Evolutionary conservation across 441 rosid genomes (phyloP), one percentile per base, ranked within the genome.

Genomic region (Metrosideros polymorpha): DNA sequence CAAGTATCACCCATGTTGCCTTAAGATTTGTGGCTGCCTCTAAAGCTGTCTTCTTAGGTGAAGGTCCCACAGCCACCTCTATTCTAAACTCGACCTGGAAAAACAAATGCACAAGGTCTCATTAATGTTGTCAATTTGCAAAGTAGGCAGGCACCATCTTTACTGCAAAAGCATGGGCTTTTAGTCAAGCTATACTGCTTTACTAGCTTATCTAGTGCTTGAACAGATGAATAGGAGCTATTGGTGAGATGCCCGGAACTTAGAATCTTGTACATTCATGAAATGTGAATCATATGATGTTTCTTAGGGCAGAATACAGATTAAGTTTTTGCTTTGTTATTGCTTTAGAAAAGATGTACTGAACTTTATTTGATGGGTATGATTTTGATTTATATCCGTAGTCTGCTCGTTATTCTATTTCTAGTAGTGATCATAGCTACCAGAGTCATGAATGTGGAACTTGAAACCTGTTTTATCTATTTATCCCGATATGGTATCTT

Each of bases 1-100:
- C 97, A 59, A 94, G 94, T 76, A 94, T 91, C 45, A 88, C 87
- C 88, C 89, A 88, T 56, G 88, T 88, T 57, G 89, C 88, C 84
- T 84, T 56, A 42, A 92, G 83, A 35, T 18, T 90, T 90, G 59
- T 88, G n/a, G 90, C 93, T 83, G 91, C 90, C 86, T 85, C 85
- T 24, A 90, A 12, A 29, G 94, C 94, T 86, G 87, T 85, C 53
- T 30, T 77, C 89, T 91, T 93, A 13, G 90, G 89, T 50, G 89
- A 85, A 39, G 91, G 52, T 82, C 93, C 95, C 43, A 92, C 92
- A 6, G 12, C 88, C 9, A 93, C 92, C 84, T 93, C 93, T 57
- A 92, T 47, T 19, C 12, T 86, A 89, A 93, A 91, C 75, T 90
- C 90, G 52, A 94, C 89, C 94, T 93, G 93, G 66, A 56, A 87